phyloP scores from a whole-genome alignment of 1,139 yeast species.

The Protomyces pachydermus region DNA sequence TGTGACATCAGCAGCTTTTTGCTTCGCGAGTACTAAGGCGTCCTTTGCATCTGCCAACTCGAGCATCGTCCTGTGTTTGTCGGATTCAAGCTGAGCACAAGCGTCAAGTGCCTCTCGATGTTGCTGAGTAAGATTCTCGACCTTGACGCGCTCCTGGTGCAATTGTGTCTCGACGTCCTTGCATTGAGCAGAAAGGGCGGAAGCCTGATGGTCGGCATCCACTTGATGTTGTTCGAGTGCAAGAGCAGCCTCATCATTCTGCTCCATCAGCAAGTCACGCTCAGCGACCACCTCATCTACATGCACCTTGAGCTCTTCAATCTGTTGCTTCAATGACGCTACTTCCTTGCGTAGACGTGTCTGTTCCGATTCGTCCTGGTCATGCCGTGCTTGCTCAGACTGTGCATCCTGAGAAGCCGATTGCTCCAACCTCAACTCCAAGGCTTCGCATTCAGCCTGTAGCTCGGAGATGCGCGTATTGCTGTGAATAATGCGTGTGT shows the following conservation, averaged over 20 bases:
- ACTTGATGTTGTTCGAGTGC: background rate
- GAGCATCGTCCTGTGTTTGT: slow-evolving; percentile 1
- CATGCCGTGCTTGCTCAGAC: background rate
- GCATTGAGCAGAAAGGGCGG: background rate
- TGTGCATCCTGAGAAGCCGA: background rate
- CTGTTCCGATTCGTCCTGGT: slow-evolving; percentile 2
- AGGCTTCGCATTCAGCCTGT: slow-evolving; percentile 1
- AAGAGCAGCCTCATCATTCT: slow-evolving; percentile 8
- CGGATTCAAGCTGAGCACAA: background rate
- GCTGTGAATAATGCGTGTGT: background rate
- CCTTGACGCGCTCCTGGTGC: background rate
- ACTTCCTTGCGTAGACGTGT: slow-evolving; percentile 10
- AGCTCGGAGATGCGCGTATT: slow-evolving; percentile 1
- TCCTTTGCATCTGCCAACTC: slow-evolving; percentile 22
- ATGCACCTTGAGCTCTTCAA: slow-evolving; percentile 2
- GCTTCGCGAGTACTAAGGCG: slow-evolving; percentile 9
- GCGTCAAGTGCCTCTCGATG: background rate
- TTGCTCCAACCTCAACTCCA: background rate
- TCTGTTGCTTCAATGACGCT: background rate
- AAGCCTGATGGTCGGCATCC: background rate
- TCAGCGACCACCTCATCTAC: slow-evolving; percentile 22
- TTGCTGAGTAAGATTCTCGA: background rate
- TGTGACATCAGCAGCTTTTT: slow-evolving; percentile 3
- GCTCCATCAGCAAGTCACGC: slow-evolving; percentile 14
- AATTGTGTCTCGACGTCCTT: background rate